Evolutionary conservation across 164 flowering plant genomes (phyloP).

Genomic region (Protea cynaroides): DNA sequence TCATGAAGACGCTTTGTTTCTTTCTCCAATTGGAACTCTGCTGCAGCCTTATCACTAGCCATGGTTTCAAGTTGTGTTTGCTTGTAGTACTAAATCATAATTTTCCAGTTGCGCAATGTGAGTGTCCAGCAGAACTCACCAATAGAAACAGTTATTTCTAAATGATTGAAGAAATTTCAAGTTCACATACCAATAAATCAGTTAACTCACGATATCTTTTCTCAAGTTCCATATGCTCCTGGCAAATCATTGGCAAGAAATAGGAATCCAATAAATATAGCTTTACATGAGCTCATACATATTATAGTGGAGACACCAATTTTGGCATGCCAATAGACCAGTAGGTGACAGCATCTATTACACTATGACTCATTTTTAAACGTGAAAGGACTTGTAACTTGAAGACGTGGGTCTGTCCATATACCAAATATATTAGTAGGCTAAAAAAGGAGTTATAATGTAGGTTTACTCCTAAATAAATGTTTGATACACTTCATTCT

Average conservation of each 20-base stretch:
- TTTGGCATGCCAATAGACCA: too few relatives aligned
- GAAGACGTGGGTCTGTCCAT: too few relatives aligned
- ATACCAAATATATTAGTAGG: too few relatives aligned
- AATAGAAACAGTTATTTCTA: background rate
- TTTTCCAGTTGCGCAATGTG: background rate
- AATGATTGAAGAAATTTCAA: slow-evolving; percentile 2
- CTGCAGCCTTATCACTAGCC: slow-evolving; percentile 97
- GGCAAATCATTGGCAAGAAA: slow-evolving; percentile 11
- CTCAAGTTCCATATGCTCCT: slow-evolving; percentile 99
- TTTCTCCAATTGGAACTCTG: slow-evolving; percentile 95
- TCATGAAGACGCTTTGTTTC: slow-evolving; percentile 81
- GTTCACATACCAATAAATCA: slow-evolving; percentile 72
- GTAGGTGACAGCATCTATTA: too few relatives aligned
- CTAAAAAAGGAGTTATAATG: too few relatives aligned
- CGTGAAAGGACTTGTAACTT: too few relatives aligned
- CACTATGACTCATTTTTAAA: too few relatives aligned
- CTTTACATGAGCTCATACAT: too few relatives aligned
- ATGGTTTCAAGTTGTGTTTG: slow-evolving; percentile 97
- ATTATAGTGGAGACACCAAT: too few relatives aligned
- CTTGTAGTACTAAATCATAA: slow-evolving; percentile 70
- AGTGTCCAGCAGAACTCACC: background rate
- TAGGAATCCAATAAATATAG: background rate
- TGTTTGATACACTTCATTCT: too few relatives aligned
- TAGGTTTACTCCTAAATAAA: too few relatives aligned
- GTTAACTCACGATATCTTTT: slow-evolving; percentile 97